Conservation (phyloP, 768 basidiomycete genomes). For the Piloderma croceum region DNA sequence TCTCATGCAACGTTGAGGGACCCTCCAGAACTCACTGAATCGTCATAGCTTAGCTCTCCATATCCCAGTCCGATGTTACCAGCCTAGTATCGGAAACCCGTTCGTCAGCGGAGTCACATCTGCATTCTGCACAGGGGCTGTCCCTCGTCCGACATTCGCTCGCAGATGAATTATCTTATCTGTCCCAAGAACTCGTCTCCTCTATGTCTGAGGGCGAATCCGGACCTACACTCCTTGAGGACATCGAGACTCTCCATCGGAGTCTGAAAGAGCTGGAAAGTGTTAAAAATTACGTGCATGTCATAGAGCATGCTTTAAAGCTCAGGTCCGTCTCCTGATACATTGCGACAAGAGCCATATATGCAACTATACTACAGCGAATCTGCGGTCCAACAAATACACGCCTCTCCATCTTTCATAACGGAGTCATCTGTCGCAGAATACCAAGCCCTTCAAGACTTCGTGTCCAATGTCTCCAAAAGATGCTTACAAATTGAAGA, state of each 20-base stretch:
- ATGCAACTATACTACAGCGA: slow-evolving; percentile 39
- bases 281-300: slow-evolving; percentile 68
- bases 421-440: slow-evolving; percentile 43
- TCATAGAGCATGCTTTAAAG: slow-evolving; percentile 63
- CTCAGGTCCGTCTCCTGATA: slow-evolving; percentile 51
- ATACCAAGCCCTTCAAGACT: slow-evolving; percentile 57
- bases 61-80: slow-evolving; percentile 46
- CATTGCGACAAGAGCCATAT: slow-evolving; percentile 4
- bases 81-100: slow-evolving; percentile 45
- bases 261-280: slow-evolving; percentile 72
- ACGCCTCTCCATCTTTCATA: slow-evolving; percentile 33
- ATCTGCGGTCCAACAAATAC: slow-evolving; percentile 49
- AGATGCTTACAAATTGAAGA: slow-evolving; percentile 44
- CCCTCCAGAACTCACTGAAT: slow-evolving; percentile 28
- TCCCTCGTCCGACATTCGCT: slow-evolving; percentile 73
- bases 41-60: slow-evolving; percentile 51
- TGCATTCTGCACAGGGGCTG: slow-evolving; percentile 65
- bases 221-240: slow-evolving; percentile 69
- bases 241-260: slow-evolving; percentile 74
- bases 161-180: slow-evolving; percentile 67
- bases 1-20: slow-evolving; percentile 8
- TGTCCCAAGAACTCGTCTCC: slow-evolving; percentile 62
- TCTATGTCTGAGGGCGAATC: slow-evolving; percentile 41
- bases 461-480: slow-evolving; percentile 46
- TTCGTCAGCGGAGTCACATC: slow-evolving; percentile 38